Conservation (phyloP, 208 protist genomes). For the Entamoeba histolytica region DNA sequence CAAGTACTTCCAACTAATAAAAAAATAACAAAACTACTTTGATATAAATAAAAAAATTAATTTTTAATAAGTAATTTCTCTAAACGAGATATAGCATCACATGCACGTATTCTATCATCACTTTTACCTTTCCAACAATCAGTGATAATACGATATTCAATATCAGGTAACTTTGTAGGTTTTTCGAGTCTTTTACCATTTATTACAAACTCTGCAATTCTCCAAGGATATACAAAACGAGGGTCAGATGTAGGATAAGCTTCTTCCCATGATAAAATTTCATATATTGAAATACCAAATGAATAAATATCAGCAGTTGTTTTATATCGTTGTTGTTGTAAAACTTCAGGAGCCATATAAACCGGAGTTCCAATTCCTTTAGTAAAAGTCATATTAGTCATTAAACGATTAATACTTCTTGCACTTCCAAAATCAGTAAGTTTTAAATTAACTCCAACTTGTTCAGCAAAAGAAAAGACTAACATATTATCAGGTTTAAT, state of each 20-base stretch:
- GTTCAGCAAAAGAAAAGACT: neutral
- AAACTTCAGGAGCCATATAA: constrained; percentile 34
- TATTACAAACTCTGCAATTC: neutral
- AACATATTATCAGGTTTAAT: constrained; percentile 3
- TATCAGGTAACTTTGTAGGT: neutral
- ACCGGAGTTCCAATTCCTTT: neutral
- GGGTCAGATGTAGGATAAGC: neutral
- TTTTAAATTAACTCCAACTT: neutral
- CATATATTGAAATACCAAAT: constrained; percentile 32
- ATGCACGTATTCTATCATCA: neutral
- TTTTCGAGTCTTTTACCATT: neutral
- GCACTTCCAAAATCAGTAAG: neutral
- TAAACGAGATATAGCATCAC: neutral
- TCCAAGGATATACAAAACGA: neutral
- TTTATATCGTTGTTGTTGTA: constrained; percentile 18
- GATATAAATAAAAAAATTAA: no score
- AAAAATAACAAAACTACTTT: no score
- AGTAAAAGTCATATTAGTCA: neutral
- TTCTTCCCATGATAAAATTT: constrained; percentile 26
- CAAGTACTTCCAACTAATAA: no score
- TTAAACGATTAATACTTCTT: neutral
- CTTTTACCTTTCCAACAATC: neutral
- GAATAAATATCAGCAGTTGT: constrained; percentile 36
- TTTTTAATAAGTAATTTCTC: no score
- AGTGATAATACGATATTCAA: neutral